Conservation (phyloP, 139 green algal species). For the Limnomonas spitsbergensis region DNA sequence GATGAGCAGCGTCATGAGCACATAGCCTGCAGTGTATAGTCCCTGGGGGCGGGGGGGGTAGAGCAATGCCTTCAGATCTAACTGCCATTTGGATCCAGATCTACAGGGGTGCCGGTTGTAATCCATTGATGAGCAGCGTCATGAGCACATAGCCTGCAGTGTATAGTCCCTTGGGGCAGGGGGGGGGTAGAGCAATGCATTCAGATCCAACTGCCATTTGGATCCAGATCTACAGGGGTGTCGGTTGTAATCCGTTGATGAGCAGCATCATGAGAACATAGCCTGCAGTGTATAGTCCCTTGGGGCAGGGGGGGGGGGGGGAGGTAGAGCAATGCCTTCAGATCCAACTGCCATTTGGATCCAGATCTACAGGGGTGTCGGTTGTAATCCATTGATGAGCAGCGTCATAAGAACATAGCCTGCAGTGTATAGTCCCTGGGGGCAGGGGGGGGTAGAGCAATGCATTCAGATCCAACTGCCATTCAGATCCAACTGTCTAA, state of each 20-base stretch:
- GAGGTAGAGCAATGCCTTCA: too few species aligned
- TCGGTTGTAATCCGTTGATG: constrained; percentile 73
- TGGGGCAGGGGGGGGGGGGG: too few species aligned
- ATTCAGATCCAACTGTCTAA: constrained; percentile 50
- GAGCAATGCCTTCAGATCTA: too few species aligned
- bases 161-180: constrained; percentile 65
- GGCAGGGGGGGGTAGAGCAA: too few species aligned
- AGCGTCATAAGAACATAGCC: constrained; percentile 82
- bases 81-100: too few species aligned
- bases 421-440: constrained; percentile 65
- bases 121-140: constrained; percentile 80
- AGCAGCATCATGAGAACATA: constrained; percentile 84
- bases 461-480: too few species aligned
- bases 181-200: too few species aligned
- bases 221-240: constrained; percentile 45
- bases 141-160: constrained; percentile 76
- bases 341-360: too few species aligned
- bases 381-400: constrained; percentile 73
- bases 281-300: constrained; percentile 69
- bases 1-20: constrained; percentile 82
- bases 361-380: constrained; percentile 46
- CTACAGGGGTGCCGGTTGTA: constrained; percentile 57
- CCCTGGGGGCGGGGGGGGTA: too few species aligned
- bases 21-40: constrained; percentile 76
- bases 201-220: too few species aligned